phyloP scores from a whole-genome alignment of 805 yeast genomes.

The Huiozyma sinensis region DNA sequence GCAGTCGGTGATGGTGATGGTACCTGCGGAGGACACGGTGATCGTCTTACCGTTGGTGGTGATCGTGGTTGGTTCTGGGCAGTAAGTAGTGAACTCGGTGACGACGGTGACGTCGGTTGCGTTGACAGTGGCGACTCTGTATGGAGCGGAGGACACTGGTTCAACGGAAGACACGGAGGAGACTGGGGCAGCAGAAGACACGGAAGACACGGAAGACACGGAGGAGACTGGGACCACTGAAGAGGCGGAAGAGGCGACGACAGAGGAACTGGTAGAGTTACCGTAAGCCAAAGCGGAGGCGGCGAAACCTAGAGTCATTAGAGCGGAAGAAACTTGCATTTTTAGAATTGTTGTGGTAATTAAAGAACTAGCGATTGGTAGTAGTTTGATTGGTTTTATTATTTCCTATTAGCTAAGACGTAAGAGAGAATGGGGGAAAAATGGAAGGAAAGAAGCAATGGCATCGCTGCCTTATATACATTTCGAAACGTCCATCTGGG shows the following conservation, averaged over 20 bases:
- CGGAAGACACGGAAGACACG: neutral
- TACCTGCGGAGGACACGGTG: neutral
- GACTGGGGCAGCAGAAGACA: slow-evolving; percentile 1
- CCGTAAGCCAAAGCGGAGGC: slow-evolving; percentile 2
- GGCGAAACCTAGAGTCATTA: slow-evolving; percentile 5
- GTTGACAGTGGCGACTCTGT: slow-evolving; percentile 3
- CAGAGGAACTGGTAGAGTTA: neutral
- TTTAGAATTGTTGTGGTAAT: neutral
- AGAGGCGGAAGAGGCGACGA: neutral
- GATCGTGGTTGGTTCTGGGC: neutral
- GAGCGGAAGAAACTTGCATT: slow-evolving; percentile 2
- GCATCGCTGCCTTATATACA: too few species aligned
- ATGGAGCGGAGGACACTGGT: neutral
- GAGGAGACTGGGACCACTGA: neutral
- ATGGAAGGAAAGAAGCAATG: too few species aligned
- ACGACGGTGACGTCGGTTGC: slow-evolving; percentile 1
- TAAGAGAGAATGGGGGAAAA: too few species aligned
- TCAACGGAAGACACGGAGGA: neutral
- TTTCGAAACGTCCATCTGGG: too few species aligned
- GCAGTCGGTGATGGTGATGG: neutral
- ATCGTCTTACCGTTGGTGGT: neutral
- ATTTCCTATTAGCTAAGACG: too few species aligned
- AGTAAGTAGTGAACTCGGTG: slow-evolving; percentile 6
- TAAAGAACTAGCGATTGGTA: too few species aligned
- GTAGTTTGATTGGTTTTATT: too few species aligned